These are phyloP conservation scores for Nakazawaea pomicola DNA, from an alignment of 805 yeast species.

Conservation along the genomic window DNA sequence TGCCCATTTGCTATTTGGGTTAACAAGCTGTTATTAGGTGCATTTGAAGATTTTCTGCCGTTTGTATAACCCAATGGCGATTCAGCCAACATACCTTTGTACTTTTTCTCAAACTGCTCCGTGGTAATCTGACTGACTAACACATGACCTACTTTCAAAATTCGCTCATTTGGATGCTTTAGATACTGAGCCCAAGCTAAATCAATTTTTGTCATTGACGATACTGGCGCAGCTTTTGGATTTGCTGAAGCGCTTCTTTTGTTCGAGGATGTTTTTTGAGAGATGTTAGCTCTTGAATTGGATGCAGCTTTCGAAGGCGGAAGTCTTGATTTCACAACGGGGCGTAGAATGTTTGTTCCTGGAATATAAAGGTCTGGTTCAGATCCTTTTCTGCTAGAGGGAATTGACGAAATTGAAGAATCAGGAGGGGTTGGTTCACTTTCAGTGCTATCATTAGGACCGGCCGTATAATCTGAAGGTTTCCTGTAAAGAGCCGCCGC, in stretches of 20 bases:
- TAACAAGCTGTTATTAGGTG: slow-evolving; percentile 23
- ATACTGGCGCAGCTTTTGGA: slow-evolving; percentile 19
- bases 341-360: slow-evolving; percentile 54
- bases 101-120: slow-evolving; percentile 49
- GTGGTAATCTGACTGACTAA: slow-evolving; percentile 39
- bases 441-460: neutral
- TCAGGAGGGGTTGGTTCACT: neutral
- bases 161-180: slow-evolving; percentile 53
- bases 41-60: slow-evolving; percentile 24
- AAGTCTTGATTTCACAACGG: slow-evolving; percentile 35
- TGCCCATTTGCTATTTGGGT: slow-evolving; percentile 42
- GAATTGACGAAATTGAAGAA: slow-evolving; percentile 3
- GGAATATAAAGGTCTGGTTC: slow-evolving; percentile 31
- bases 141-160: slow-evolving; percentile 52
- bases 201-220: slow-evolving; percentile 50
- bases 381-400: slow-evolving; percentile 1
- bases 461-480: slow-evolving; percentile 9
- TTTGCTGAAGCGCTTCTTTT: neutral
- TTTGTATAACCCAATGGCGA: slow-evolving; percentile 50
- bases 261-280: neutral
- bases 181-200: slow-evolving; percentile 54
- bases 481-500: slow-evolving; percentile 16
- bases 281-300: slow-evolving; percentile 8
- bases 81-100: slow-evolving; percentile 52
- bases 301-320: slow-evolving; percentile 2